Conservation (phyloP, 2,329 filamentous ascomycete genomes). For the Torrubiellomyces zombiae region DNA sequence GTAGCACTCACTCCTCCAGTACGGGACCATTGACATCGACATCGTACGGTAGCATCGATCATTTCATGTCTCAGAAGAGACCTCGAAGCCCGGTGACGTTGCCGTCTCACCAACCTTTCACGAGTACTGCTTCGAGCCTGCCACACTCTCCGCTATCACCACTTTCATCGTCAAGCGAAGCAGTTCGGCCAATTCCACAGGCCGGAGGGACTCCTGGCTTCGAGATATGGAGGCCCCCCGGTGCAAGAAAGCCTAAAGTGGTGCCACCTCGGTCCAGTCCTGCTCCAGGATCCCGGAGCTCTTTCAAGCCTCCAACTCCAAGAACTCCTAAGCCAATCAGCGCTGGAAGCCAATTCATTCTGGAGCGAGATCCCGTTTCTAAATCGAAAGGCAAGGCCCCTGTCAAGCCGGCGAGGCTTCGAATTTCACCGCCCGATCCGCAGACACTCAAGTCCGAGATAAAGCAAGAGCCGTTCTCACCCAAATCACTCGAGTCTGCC, state of each 20-base stretch:
- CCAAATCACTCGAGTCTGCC: constrained; percentile 9
- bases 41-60: constrained; percentile 16
- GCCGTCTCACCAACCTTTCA: no score
- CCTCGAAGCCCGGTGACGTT: constrained; percentile 11
- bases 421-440: constrained; percentile 9
- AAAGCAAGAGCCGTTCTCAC: constrained; percentile 15
- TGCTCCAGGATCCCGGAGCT: constrained; percentile 8
- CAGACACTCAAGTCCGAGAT: constrained; percentile 10
- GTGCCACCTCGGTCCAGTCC: constrained; percentile 10
- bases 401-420: constrained; percentile 15
- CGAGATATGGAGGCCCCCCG: constrained; percentile 20
- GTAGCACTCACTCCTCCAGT: no score
- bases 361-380: constrained; percentile 17
- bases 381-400: constrained; percentile 19
- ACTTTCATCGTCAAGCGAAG: no score
- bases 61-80: constrained; percentile 15
- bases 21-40: no score
- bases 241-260: constrained; percentile 9
- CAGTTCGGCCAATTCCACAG: no score
- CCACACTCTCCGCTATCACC: no score
- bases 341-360: constrained; percentile 17
- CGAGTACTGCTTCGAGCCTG: no score
- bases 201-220: constrained; percentile 19
- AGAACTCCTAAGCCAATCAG: constrained; percentile 22
- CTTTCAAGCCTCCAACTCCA: constrained; percentile 21